Evolutionary conservation across 148 eudicot genomes (phyloP), one percentile per base, ranked within the genome.

Genomic region (Tetragonia tetragonoides): DNA sequence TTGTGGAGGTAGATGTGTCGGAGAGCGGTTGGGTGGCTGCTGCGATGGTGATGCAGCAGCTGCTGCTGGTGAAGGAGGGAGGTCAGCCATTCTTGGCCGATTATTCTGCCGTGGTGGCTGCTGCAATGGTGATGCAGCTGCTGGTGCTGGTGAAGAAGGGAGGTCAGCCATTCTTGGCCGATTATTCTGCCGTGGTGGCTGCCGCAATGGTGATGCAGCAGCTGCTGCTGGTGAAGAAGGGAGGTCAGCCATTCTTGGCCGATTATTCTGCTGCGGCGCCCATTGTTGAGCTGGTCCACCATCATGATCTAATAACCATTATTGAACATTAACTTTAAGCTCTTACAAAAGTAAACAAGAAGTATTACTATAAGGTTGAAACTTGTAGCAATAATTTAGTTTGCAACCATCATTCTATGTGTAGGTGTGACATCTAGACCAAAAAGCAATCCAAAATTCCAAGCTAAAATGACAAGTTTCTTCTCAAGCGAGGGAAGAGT

Each of bases 211-310:
- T 28, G 34, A 28, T 28, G 34, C 34, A 28, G 34, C 1, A 28
- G 34, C 34, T 28, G 34, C 34, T 28, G 34, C 34, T 28, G 34
- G 34, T 28, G 34, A 28, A 28, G 34, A 1, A 28, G 34, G 34
- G 34, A 28, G 34, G 34, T 28, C 34, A 28, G 34, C 34, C 34
- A 28, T 28, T 28, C 34, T 28, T 28, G 34, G 34, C 34, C 34
- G 34, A 28, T 28, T 28, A 62, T 86, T 91, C 90, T 91, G 92
- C 10, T 89, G 84, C 64, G 88, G 91, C 92, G 91, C 89, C 62
- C 83, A 78, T 39, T 91, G 85, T 70, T 92, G 90, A 63, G 78
- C 83, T 56, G 66, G 84, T 15, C 81, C 87, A 80, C 83, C 89
- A 74, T 87, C 78, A n/a, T 87, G 86, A 42, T 86, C 87, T 83